A percentile compares a stretch with the other conserved stretches of the same genome.
Conservation (phyloP, 2,329 filamentous ascomycete genomes). For the Apiospora phragmitis region DNA sequence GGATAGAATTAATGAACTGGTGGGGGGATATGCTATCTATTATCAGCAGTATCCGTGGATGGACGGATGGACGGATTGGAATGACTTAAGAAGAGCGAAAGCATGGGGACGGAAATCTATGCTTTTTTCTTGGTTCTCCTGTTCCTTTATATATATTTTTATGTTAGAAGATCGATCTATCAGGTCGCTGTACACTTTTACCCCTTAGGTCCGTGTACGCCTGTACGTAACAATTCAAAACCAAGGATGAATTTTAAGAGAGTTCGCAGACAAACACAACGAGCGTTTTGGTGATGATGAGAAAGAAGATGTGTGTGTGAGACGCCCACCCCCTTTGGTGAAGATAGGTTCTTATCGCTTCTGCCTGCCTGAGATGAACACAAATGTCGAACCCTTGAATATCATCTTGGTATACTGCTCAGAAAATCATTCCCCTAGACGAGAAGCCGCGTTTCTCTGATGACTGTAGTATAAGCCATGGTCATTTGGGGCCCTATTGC, state of each 20-base stretch:
- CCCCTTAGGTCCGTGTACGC: neutral
- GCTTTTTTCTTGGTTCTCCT: neutral
- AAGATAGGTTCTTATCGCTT: too few relatives aligned
- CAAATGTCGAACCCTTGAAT: too few relatives aligned
- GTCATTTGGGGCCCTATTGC: neutral
- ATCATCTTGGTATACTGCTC: too few relatives aligned
- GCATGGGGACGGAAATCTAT: slow-evolving; percentile 1
- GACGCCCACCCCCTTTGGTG: too few relatives aligned
- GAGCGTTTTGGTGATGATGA: neutral
- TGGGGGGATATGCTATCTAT: neutral
- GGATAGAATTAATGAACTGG: slow-evolving; percentile 1
- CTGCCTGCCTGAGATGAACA: too few relatives aligned
- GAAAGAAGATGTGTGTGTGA: neutral
- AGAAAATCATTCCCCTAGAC: neutral
- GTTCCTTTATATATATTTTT: neutral
- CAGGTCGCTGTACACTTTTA: neutral
- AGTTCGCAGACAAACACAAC: neutral
- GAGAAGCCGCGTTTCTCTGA: neutral
- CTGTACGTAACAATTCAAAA: neutral
- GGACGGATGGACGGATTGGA: neutral
- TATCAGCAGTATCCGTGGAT: neutral
- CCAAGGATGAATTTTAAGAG: neutral
- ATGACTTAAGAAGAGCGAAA: slow-evolving; percentile 4
- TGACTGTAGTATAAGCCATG: neutral
- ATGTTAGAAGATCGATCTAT: neutral